phyloP scores from a whole-genome alignment of 129 eudicot genomes.

The Rutidosis leptorrhynchoides region DNA sequence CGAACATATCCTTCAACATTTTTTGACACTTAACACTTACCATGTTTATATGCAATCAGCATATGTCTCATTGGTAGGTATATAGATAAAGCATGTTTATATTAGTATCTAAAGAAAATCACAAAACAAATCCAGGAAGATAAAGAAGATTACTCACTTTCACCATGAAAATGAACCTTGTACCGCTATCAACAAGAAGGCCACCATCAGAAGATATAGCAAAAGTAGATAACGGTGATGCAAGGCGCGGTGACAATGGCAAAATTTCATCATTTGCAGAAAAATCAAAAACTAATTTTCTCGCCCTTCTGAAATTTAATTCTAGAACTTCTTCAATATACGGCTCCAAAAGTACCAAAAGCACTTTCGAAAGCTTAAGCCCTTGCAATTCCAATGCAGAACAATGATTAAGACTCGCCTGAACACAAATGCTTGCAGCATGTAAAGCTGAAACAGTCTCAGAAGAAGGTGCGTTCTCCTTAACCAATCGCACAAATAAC shows the following conservation, averaged over 20 bases:
- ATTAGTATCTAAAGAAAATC: neutral
- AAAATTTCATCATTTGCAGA: conserved; percentile 56
- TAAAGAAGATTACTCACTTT: conserved; percentile 55
- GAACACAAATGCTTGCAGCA: conserved; percentile 83
- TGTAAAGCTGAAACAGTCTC: conserved; percentile 80
- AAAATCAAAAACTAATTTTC: conserved; percentile 69
- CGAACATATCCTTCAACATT: conserved; percentile 7
- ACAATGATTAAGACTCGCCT: conserved; percentile 87
- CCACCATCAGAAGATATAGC: conserved; percentile 70
- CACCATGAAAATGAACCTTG: conserved; percentile 69
- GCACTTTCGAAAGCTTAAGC: conserved; percentile 68
- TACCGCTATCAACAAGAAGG: conserved; percentile 70
- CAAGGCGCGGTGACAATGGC: conserved; percentile 86
- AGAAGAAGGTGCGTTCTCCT: conserved; percentile 82
- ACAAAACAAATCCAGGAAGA: neutral
- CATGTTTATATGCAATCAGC: conserved; percentile 5
- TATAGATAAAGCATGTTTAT: conserved; percentile 8
- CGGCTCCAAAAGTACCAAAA: conserved; percentile 80
- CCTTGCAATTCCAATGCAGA: conserved; percentile 76
- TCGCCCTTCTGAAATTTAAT: conserved; percentile 74
- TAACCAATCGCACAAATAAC: conserved; percentile 69
- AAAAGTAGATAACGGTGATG: conserved; percentile 84
- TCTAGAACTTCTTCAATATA: conserved; percentile 89
- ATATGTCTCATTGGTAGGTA: conserved; percentile 7
- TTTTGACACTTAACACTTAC: neutral